Evolutionary conservation across 306 rosid species (phyloP), one percentile per base, ranked within the genome.

Genomic region (Medicago ruthenica): DNA sequence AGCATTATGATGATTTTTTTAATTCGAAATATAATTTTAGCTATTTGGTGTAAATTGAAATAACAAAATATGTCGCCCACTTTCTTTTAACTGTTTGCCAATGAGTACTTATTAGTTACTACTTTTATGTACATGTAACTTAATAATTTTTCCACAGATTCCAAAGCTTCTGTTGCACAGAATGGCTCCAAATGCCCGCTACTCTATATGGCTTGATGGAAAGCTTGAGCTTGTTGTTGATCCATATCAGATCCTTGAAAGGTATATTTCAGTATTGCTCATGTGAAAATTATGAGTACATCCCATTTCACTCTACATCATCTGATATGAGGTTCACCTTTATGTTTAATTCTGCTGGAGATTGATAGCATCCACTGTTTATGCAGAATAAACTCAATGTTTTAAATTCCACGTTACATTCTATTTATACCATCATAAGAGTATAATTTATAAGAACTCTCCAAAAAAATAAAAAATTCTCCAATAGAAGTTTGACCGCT

Each of bases 101-200:
- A 60, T n/a, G 79, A 24, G 54, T 68, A 44, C 58, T 44, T 27
- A 27, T 1, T 27, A 27, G 31, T 70, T 76, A 58, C 37, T 21
- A 11, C 36, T 55, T 55, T 21, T 63, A 75, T 71, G 27, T 48
- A 34, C 50, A 50, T 80, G 50, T 84, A 71, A 79, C 54, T 45
- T 57, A 69, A 67, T 68, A 68, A 62, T 64, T 70, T 78, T 77
- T 69, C 65, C 71, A 64, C 93, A 95, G 98, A 89, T 95, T 81
- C 98, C 98, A 8, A 95, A 95, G 90, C 96, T 95, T 79, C 74
- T 95, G 71, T 40, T 95, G 86, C 98, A 95, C 83, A 88, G 97
- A 80, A 71, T 92, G 88, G 86, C 86, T 87, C 98, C 98, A 45
- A 87, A 89, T 88, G 93, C 90, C 16, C 96, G 92, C 80, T 95